Base-by-base conservation (phyloP, 1,284 basidiomycete species). In the Paramarasmius palmivorus region DNA sequence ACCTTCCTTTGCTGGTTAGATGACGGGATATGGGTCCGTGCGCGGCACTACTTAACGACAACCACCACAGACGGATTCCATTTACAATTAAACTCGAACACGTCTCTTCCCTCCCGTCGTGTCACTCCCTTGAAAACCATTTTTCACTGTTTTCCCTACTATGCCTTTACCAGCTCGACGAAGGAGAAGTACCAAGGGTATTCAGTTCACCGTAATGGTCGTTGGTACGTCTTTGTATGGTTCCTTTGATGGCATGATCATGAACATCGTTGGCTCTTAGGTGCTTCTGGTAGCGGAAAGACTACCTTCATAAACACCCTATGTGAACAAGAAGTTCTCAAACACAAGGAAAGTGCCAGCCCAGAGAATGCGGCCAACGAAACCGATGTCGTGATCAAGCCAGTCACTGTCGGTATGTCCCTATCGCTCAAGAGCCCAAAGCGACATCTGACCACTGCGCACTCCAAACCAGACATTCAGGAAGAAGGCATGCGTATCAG, bases 241-340 rank as follows among this genome's bases (percentile, higher is more conserved):
- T 19, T 40, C 12, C 20, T 14, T 44, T 4, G 14, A 4, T 36
- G n/a, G n/a, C n/a, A 35, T 12, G 10, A 3, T 14, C 32, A 34
- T 4, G 29, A 22, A 26, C 29, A 15, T 20, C n/a, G n/a, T 23
- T 3, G 17, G 37, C 19, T 35, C 40, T 50, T 61, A 93, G 95
- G 94, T 73, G 90, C 92, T 53, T 95, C 93, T 65, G 94, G 94
- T 40, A 94, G 92, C 51, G 94, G 95, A 26, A 86, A 94, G 51
- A 96, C 95, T 50, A 97, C 94, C 39, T 97, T 98, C 68, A 92
- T 97, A 65, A 98, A 98, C 77, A 97, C 95, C 34, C 86, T 97
- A 35, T 95, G 93, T 73, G 94, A 96, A 73, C 84, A 88, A 14
- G 86, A 90, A 61, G 86, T 94, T 29, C 77, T 95, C 48, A 67